A percentile compares a stretch with the other conserved stretches of the same genome.
Evolutionary conservation across 2,329 filamentous ascomycete genomes (phyloP).

Genomic region (Claviceps africana): DNA sequence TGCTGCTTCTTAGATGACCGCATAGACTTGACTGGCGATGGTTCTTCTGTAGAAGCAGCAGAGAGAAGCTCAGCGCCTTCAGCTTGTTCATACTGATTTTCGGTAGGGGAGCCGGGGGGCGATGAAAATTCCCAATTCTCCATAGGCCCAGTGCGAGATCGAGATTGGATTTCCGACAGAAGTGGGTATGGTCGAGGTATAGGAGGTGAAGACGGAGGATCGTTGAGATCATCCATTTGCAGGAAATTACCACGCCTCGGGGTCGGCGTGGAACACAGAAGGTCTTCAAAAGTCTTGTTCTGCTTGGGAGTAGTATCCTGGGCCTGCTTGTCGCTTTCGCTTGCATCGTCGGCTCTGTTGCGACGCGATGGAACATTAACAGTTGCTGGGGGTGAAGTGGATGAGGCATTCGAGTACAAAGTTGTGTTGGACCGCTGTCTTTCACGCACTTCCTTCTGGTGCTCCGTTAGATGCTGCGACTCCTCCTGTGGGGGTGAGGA

Average conservation of each 20-base stretch:
- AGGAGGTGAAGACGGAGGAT: constrained; percentile 45
- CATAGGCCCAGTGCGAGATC: constrained; percentile 23
- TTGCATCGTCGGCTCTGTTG: constrained; percentile 5
- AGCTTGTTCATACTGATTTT: constrained; percentile 16
- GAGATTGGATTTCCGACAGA: constrained; percentile 36
- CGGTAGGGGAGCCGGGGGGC: constrained; percentile 37
- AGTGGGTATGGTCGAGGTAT: constrained; percentile 39
- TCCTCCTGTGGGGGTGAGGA: constrained; percentile 39
- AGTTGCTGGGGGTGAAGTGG: constrained; percentile 25
- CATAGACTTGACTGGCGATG: constrained; percentile 7
- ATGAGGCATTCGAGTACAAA: constrained; percentile 55
- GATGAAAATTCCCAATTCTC: constrained; percentile 43
- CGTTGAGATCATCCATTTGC: constrained; percentile 35
- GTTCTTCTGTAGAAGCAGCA: constrained; percentile 6
- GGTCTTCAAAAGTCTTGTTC: constrained; percentile 31
- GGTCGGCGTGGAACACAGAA: constrained; percentile 46
- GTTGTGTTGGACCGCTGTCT: constrained; percentile 52
- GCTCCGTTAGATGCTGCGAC: constrained; percentile 64
- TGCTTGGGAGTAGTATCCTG: constrained; percentile 33
- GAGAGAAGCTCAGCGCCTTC: constrained; percentile 8
- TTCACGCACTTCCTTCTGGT: constrained; percentile 64
- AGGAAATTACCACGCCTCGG: constrained; percentile 40
- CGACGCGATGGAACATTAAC: constrained; percentile 10
- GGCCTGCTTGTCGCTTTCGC: constrained; percentile 10
- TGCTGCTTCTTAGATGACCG: constrained; percentile 8